phyloP scores from a whole-genome alignment of 352 stramenopile genomes.

The Phytopythium kandeliae region DNA sequence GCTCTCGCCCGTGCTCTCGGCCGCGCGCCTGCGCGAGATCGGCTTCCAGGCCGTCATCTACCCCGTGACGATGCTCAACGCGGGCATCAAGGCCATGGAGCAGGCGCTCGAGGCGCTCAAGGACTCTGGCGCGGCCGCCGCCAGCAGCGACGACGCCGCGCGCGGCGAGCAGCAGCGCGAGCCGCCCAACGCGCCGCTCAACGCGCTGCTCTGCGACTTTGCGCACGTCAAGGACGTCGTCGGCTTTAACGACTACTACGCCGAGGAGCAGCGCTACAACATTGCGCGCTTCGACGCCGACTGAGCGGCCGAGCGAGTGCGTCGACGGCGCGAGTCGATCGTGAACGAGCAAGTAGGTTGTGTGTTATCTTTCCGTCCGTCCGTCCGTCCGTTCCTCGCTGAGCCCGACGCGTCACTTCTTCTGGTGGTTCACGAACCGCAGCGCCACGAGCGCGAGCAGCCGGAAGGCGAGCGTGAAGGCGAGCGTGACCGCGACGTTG shows the following conservation, averaged over 20 bases:
- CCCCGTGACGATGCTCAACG: conserved; percentile 91
- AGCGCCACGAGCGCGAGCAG: conserved; percentile 39
- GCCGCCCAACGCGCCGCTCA: conserved; percentile 38
- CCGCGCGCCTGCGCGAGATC: conserved; percentile 84
- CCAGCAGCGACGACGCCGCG: neutral
- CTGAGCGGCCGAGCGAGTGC: no score
- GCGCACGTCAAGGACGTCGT: conserved; percentile 90
- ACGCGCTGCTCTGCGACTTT: conserved; percentile 88
- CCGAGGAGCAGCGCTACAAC: conserved; percentile 69
- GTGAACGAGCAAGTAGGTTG: no score
- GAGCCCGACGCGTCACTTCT: conserved; percentile 12
- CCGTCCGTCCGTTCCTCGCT: no score
- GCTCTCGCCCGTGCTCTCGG: conserved; percentile 88
- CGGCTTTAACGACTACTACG: conserved; percentile 91
- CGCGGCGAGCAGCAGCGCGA: conserved; percentile 21
- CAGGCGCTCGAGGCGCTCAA: conserved; percentile 81
- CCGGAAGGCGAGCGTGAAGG: conserved; percentile 42
- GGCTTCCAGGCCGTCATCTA: conserved; percentile 94
- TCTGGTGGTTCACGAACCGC: conserved; percentile 58
- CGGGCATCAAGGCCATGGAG: conserved; percentile 92
- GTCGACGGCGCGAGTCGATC: no score
- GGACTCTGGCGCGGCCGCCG: conserved; percentile 19
- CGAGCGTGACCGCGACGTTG: conserved; percentile 37
- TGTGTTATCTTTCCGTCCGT: no score
- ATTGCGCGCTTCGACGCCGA: conserved; percentile 9